A percentile compares a stretch with the other conserved stretches of the same genome.
phyloP scores from a whole-genome alignment of 352 stramenopile genomes.

The Phytophthora cactorum region DNA sequence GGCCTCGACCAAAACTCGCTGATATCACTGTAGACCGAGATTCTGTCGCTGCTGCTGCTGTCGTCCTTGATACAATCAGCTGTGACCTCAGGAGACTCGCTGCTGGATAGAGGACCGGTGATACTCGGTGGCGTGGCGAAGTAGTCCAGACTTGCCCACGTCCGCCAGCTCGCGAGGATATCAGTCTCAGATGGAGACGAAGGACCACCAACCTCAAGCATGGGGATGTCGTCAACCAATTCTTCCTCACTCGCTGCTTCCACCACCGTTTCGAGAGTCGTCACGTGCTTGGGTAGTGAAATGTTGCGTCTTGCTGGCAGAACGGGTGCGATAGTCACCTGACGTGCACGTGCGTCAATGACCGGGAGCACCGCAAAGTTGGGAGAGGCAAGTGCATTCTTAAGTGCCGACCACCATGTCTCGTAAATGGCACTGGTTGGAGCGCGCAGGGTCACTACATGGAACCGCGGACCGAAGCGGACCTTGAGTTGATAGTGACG shows the following conservation, averaged over 20 bases:
- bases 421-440: slow-evolving; percentile 32
- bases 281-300: slow-evolving; percentile 2
- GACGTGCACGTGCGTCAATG: slow-evolving; percentile 15
- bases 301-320: slow-evolving; percentile 8
- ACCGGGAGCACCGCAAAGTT: slow-evolving; percentile 27
- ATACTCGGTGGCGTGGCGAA: slow-evolving; percentile 22
- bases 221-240: slow-evolving; percentile 21
- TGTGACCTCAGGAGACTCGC: not conserved
- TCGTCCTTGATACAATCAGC: not conserved
- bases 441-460: slow-evolving; percentile 29
- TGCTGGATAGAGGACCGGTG: not conserved
- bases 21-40: slow-evolving; percentile 30
- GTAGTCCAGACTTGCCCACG: slow-evolving; percentile 35
- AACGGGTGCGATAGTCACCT: slow-evolving; percentile 20
- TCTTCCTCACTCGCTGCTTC: slow-evolving; percentile 4
- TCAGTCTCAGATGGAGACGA: slow-evolving; percentile 29
- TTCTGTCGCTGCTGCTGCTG: slow-evolving; percentile 13
- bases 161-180: slow-evolving; percentile 41
- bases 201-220: slow-evolving; percentile 29
- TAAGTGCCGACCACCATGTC: slow-evolving; percentile 32
- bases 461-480: slow-evolving; percentile 19
- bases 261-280: slow-evolving; percentile 6
- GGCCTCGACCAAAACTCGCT: slow-evolving; percentile 37
- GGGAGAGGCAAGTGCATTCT: slow-evolving; percentile 22
- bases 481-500: slow-evolving; percentile 24